Conservation (phyloP, 306 rosid genomes). For the Malus asiatica region DNA sequence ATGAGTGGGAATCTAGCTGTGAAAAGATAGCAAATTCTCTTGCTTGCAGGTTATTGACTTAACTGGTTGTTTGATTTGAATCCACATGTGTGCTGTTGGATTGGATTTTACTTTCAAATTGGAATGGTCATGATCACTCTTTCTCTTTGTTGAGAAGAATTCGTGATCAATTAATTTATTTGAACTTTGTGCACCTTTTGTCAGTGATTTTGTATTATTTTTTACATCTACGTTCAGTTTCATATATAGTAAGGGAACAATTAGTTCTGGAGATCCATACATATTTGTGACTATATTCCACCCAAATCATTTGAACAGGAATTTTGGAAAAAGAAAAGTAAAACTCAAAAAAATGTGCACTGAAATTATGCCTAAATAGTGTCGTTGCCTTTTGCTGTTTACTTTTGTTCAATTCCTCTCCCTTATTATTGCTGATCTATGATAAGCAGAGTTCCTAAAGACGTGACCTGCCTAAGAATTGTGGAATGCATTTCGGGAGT, state of each 20-base stretch:
- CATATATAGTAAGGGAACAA: neutral
- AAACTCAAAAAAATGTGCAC: no score
- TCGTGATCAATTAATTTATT: neutral
- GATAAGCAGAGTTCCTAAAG: slow-evolving; percentile 59
- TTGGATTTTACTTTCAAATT: neutral
- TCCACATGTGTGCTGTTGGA: neutral
- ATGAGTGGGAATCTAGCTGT: slow-evolving; percentile 69
- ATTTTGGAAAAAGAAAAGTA: neutral
- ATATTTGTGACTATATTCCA: neutral
- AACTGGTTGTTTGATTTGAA: neutral
- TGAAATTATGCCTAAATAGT: neutral
- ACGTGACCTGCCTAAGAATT: slow-evolving; percentile 60
- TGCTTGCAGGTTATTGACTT: slow-evolving; percentile 61
- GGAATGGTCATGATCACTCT: neutral
- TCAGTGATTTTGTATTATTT: neutral
- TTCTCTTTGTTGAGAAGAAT: neutral
- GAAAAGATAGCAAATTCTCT: slow-evolving; percentile 69
- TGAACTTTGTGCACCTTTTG: neutral
- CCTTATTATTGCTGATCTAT: slow-evolving; percentile 17
- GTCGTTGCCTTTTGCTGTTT: slow-evolving; percentile 7
- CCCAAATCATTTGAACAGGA: neutral
- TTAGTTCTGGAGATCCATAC: neutral
- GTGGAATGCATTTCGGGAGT: slow-evolving; percentile 68
- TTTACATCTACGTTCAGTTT: neutral
- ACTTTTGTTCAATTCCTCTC: slow-evolving; percentile 5